phyloP scores from a whole-genome alignment of 2,329 filamentous ascomycete genomes.

The Chalara sp. region DNA sequence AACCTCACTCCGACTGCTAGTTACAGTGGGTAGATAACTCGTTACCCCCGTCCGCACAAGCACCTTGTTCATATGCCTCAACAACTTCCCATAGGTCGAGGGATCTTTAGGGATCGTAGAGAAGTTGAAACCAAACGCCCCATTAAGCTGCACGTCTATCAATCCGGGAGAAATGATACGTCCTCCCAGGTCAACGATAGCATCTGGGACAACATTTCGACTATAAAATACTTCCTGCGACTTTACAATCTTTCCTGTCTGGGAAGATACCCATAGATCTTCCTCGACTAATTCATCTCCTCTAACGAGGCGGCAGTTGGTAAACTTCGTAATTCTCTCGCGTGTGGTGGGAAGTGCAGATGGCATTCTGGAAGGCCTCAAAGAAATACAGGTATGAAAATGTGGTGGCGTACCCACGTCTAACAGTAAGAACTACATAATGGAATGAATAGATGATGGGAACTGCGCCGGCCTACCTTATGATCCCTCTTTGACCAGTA shows the following conservation, averaged over 20 bases:
- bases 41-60: constrained; percentile 79
- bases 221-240: constrained; percentile 64
- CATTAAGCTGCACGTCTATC: constrained; percentile 89
- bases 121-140: constrained; percentile 89
- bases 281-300: constrained; percentile 60
- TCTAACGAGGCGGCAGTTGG: constrained; percentile 75
- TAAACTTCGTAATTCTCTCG: constrained; percentile 73
- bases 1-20: constrained; percentile 71
- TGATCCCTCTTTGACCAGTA: no score
- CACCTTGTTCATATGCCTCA: constrained; percentile 63
- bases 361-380: constrained; percentile 15
- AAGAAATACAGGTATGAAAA: no score
- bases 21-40: constrained; percentile 79
- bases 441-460: neutral
- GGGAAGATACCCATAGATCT: constrained; percentile 84
- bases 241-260: constrained; percentile 73
- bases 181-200: constrained; percentile 71
- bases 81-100: constrained; percentile 63
- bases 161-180: constrained; percentile 80
- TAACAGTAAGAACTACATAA: neutral
- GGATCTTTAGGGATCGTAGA: constrained; percentile 66
- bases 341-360: constrained; percentile 32
- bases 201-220: constrained; percentile 61
- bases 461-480: no score
- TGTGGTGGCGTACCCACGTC: no score